Conservation (phyloP, 2,329 filamentous ascomycete species). For the Sphaerulina populicola region DNA sequence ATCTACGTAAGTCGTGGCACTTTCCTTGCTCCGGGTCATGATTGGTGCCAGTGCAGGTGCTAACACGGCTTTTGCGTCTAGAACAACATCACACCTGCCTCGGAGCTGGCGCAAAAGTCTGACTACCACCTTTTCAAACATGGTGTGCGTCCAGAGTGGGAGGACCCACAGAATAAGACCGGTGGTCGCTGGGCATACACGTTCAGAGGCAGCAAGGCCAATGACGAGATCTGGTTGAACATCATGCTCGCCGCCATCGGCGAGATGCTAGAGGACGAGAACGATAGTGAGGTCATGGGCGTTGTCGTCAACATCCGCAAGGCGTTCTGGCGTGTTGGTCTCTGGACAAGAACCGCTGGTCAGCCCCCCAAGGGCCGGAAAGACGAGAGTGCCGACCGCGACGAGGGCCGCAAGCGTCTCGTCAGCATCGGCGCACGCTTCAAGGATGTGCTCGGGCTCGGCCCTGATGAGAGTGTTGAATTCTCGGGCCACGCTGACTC, state of each 20-base stretch:
- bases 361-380: conserved; percentile 68
- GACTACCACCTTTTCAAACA: conserved; percentile 99
- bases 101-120: conserved; percentile 91
- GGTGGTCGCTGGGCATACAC: conserved; percentile 98
- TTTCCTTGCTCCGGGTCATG: background rate
- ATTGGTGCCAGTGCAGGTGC: conserved; percentile 6
- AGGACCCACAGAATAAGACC: conserved; percentile 97
- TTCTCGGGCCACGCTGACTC: conserved; percentile 96
- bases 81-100: conserved; percentile 98
- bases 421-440: conserved; percentile 78
- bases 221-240: conserved; percentile 97
- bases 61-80: conserved; percentile 35
- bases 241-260: conserved; percentile 95
- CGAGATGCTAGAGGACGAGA: conserved; percentile 91
- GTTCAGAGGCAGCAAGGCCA: conserved; percentile 91
- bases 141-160: conserved; percentile 95
- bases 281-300: conserved; percentile 96
- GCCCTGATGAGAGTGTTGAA: conserved; percentile 69
- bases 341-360: conserved; percentile 91
- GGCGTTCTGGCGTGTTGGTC: conserved; percentile 92
- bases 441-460: conserved; percentile 83
- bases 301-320: conserved; percentile 98
- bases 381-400: conserved; percentile 33
- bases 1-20: conserved; percentile 68
- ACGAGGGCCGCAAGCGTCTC: conserved; percentile 80